Conservation (phyloP, 108 stramenopile species). For the Discostella stelligeroides region DNA sequence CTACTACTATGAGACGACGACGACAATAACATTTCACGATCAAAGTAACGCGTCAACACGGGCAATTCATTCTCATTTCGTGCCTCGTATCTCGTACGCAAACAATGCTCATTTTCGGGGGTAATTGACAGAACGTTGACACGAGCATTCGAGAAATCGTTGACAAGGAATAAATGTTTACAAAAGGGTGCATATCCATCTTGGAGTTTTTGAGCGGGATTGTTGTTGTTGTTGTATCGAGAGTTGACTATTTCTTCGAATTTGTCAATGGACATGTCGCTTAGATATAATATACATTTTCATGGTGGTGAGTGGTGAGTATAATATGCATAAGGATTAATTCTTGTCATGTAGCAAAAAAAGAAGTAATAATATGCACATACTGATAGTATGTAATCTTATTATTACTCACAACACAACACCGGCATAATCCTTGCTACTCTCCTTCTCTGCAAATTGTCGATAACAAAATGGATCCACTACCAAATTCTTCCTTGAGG, state of each 20-base stretch:
- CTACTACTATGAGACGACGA: conserved; percentile 15
- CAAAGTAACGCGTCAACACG: conserved; percentile 85
- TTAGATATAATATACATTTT: no score
- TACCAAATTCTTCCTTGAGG: conserved; percentile 45
- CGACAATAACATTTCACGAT: conserved; percentile 52
- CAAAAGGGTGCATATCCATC: conserved; percentile 99
- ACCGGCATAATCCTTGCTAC: conserved; percentile 59
- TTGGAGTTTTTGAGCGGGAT: conserved; percentile 54
- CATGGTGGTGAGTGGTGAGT: no score
- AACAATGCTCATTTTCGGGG: conserved; percentile 73
- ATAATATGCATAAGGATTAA: no score
- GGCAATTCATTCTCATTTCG: conserved; percentile 92
- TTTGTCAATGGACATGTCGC: conserved; percentile 56
- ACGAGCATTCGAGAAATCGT: conserved; percentile 77
- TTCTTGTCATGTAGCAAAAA: no score
- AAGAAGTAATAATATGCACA: no score
- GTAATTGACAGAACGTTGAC: conserved; percentile 84
- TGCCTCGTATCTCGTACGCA: conserved; percentile 89
- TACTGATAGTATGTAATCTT: no score
- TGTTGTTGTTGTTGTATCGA: conserved; percentile 52
- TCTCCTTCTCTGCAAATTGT: conserved; percentile 73
- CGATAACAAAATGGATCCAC: conserved; percentile 89
- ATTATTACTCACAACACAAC: conserved; percentile 58
- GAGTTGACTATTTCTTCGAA: conserved; percentile 81
- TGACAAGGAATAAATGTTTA: conserved; percentile 96